phyloP scores from a whole-genome alignment of 2,329 filamentous ascomycete genomes.

The Botrytis pseudocinerea region DNA sequence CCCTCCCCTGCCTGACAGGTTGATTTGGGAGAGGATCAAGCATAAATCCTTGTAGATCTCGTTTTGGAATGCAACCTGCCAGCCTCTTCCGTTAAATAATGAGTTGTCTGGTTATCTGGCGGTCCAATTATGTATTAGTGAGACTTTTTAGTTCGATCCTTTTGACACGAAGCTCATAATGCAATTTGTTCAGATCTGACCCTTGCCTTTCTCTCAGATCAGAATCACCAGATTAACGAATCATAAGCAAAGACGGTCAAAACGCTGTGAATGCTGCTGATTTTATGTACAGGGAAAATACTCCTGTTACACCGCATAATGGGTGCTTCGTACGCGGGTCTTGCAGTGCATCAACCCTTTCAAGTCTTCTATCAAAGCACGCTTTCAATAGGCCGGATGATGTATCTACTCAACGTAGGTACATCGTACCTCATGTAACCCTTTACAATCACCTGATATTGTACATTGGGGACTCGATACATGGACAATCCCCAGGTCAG shows the following conservation, averaged over 20 bases:
- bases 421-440: constrained; percentile 2
- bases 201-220: constrained; percentile 11
- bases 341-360: constrained; percentile 15
- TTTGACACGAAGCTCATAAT: constrained; percentile 11
- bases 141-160: constrained; percentile 19
- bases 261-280: constrained; percentile 2
- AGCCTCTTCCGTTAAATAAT: constrained; percentile 16
- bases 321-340: constrained; percentile 6
- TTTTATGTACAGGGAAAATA: constrained; percentile 14
- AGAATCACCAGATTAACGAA: constrained; percentile 20
- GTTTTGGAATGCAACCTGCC: constrained; percentile 14
- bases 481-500: neutral
- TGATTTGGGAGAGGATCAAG: constrained; percentile 20
- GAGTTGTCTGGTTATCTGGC: constrained; percentile 1
- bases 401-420: neutral
- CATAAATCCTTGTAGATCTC: constrained; percentile 21
- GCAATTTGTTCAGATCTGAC: constrained; percentile 19
- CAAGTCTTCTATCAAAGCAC: neutral
- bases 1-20: constrained; percentile 20
- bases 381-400: neutral
- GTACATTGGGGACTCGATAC: neutral
- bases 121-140: constrained; percentile 18
- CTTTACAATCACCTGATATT: constrained; percentile 15
- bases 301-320: constrained; percentile 18
- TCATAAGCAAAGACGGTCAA: neutral